Conservation (phyloP, 495 filamentous ascomycete species). For the Annulohypoxylon moriforme region DNA sequence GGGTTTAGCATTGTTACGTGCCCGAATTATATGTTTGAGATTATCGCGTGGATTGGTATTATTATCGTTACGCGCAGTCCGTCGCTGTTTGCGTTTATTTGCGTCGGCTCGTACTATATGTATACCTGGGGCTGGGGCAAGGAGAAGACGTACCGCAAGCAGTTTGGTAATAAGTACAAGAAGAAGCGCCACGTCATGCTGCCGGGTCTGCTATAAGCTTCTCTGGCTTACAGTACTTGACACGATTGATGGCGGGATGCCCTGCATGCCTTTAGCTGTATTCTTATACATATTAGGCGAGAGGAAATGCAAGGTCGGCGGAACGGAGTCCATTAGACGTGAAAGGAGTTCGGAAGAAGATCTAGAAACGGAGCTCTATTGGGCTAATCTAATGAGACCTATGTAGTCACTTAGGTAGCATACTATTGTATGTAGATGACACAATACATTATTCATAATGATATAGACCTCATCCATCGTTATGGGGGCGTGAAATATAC, state of each 20-base stretch:
- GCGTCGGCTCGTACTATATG: slow-evolving; percentile 79
- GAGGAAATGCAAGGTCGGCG: neutral
- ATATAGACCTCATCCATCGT: neutral
- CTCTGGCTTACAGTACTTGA: neutral
- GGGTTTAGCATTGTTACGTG: slow-evolving; percentile 91
- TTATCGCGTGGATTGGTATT: slow-evolving; percentile 84
- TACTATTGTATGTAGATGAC: slow-evolving; percentile 16
- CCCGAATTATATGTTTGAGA: slow-evolving; percentile 97
- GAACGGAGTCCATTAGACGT: neutral
- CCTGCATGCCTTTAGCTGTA: neutral
- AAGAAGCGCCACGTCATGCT: slow-evolving; percentile 85
- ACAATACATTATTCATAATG: neutral
- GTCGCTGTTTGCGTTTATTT: slow-evolving; percentile 77
- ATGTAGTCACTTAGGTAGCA: slow-evolving; percentile 21
- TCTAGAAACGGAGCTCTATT: neutral
- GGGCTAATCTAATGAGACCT: neutral
- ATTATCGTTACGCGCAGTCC: slow-evolving; percentile 79
- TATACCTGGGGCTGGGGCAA: slow-evolving; percentile 88
- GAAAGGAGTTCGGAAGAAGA: neutral
- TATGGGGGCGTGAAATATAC: neutral
- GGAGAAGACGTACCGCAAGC: slow-evolving; percentile 86
- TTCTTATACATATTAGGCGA: neutral
- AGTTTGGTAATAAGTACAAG: slow-evolving; percentile 91
- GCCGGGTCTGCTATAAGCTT: slow-evolving; percentile 67
- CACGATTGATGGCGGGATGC: neutral